Conservation (phyloP, 2,329 filamentous ascomycete species). For the Cladosporium austrohemisphaericum region DNA sequence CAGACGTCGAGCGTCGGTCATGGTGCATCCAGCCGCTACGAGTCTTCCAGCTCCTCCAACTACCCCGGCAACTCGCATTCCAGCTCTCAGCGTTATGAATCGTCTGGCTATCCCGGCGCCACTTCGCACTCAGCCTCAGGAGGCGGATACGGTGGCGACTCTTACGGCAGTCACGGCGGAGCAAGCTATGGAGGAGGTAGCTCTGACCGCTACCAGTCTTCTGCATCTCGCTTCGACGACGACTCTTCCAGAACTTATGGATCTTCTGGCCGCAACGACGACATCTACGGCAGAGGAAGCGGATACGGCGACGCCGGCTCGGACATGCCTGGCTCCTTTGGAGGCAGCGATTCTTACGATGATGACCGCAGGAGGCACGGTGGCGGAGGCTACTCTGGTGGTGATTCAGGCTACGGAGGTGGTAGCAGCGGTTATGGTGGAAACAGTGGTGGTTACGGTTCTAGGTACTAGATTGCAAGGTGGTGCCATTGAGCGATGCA, state of each 20-base stretch:
- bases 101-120: no score
- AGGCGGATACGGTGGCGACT: no score
- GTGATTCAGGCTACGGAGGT: slow-evolving; percentile 13
- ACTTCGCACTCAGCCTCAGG: no score
- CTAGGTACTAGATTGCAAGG: slow-evolving; percentile 1
- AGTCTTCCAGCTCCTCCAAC: neutral
- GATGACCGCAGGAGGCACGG: slow-evolving; percentile 4
- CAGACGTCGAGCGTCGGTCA: slow-evolving; percentile 8
- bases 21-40: slow-evolving; percentile 6
- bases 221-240: neutral
- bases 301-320: slow-evolving; percentile 19
- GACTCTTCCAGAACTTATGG: neutral
- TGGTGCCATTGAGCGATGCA: neutral
- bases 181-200: no score
- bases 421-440: slow-evolving; percentile 17
- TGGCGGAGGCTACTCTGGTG: slow-evolving; percentile 14
- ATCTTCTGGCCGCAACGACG: slow-evolving; percentile 14
- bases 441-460: slow-evolving; percentile 11
- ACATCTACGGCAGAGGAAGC: slow-evolving; percentile 17
- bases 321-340: slow-evolving; percentile 21
- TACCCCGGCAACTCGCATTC: neutral
- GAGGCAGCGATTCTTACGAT: slow-evolving; percentile 17
- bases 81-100: neutral
- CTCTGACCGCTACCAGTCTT: slow-evolving; percentile 1
- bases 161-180: no score